These are phyloP conservation scores for Astraeus odoratus DNA, from an alignment of 768 basidiomycete species.

Conservation along the genomic window DNA sequence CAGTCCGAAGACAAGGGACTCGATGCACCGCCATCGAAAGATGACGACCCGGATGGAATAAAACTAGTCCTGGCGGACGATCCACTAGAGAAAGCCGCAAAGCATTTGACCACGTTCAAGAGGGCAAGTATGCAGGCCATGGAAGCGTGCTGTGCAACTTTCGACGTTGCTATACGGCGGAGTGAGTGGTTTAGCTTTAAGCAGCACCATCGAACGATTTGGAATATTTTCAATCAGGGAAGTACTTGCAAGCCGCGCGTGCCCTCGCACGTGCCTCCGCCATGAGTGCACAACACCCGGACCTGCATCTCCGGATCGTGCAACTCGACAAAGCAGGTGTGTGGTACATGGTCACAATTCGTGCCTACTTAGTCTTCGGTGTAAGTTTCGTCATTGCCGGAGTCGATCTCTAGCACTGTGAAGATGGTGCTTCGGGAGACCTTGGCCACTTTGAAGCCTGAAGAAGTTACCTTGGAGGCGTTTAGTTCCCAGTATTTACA, in stretches of 20 bases:
- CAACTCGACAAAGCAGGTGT: constrained; percentile 54
- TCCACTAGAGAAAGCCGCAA: constrained; percentile 69
- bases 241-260: constrained; percentile 69
- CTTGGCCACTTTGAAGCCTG: constrained; percentile 47
- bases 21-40: constrained; percentile 47
- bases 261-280: constrained; percentile 54
- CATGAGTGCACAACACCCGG: constrained; percentile 51
- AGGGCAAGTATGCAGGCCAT: constrained; percentile 45
- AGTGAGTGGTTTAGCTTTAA: constrained; percentile 44
- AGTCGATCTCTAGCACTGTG: constrained; percentile 39
- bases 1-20: constrained; percentile 62
- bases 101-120: constrained; percentile 58
- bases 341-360: constrained; percentile 10
- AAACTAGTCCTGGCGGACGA: constrained; percentile 58
- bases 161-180: constrained; percentile 77
- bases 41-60: constrained; percentile 80
- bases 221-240: constrained; percentile 41
- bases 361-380: constrained; percentile 2
- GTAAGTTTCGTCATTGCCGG: constrained; percentile 39
- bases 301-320: constrained; percentile 64
- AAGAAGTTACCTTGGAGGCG: constrained; percentile 49
- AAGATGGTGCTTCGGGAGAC: constrained; percentile 43
- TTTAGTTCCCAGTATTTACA: constrained; percentile 78
- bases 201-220: not conserved
- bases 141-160: constrained; percentile 67